Evolutionary conservation across 1,139 yeast genomes (phyloP), one percentile per base, ranked within the genome.

Genomic region (Candida mesenterica): DNA sequence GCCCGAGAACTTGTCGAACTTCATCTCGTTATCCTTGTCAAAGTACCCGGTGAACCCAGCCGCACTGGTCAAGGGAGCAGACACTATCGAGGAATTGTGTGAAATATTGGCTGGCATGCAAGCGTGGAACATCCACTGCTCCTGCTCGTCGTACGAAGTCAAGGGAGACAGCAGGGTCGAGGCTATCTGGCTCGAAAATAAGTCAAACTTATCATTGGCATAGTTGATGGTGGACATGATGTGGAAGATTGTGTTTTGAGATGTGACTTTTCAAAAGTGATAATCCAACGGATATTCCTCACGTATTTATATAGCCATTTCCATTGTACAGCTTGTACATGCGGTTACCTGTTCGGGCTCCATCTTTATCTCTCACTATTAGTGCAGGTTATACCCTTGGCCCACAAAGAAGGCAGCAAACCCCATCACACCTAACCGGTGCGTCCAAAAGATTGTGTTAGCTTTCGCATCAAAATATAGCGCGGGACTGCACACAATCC

Each of bases 141-240:
- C 30, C 15, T 28, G 32, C 27, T 28, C 30, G n/a, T 30, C 32
- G 15, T 30, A 22, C 7, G 25, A 30, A 9, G 38, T 29, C 9
- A 32, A 15, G 3, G 40, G 40, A 5, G 40, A 34, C 25, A 37
- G 30, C 5, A 34, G 37, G 6, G 38, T 37, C 31, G 34, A 34
- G 17, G 22, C 31, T 15, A 20, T 16, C 17, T 30, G 30, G 8
- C 24, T 24, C n/a, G 37, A 30, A 26, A 34, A 34, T 19, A 35
- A 15, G 9, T 29, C 32, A 9, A 33, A 26, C 5, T 24, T 30
- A 9, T 33, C 36, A 13, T 27, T 28, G 5, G 22, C 25, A 15
- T n/a, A n/a, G n/a, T n/a, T n/a, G n/a, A n/a, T n/a, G n/a, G n/a
- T n/a, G n/a, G n/a, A n/a, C n/a, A n/a, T n/a, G n/a, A n/a, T n/a